phyloP scores from a whole-genome alignment of 148 eudicot species.

The Rhododendron kiyosumense region DNA sequence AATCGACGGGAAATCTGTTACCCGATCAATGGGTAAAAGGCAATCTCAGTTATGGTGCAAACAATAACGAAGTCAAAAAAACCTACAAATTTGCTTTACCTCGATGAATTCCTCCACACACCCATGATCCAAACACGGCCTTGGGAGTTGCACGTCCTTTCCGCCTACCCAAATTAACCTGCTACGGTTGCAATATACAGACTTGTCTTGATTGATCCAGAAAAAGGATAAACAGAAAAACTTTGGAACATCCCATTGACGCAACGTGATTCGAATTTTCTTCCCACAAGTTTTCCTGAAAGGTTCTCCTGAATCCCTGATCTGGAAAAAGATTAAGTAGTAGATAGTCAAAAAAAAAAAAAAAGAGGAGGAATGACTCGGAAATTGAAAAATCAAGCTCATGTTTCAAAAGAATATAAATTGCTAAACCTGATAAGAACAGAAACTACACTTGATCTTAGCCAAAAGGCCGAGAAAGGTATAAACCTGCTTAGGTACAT shows the following conservation, averaged over 20 bases:
- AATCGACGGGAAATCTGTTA: too few relatives aligned
- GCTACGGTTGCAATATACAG: background rate
- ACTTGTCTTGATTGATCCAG: background rate
- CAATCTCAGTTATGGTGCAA: too few relatives aligned
- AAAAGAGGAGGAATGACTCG: background rate
- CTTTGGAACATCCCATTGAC: background rate
- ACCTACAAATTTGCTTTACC: background rate
- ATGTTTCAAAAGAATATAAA: background rate
- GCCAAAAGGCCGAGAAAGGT: slow-evolving; percentile 68
- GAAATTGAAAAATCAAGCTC: background rate
- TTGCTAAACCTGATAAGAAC: slow-evolving; percentile 36
- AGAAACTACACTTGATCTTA: slow-evolving; percentile 56
- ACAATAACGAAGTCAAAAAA: background rate
- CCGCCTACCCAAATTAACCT: background rate
- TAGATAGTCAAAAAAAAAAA: background rate
- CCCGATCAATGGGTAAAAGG: too few relatives aligned
- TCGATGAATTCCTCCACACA: background rate
- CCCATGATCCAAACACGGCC: background rate
- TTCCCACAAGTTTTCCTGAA: background rate
- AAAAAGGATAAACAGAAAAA: background rate
- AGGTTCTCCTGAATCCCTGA: background rate
- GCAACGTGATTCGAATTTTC: background rate
- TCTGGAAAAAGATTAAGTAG: background rate
- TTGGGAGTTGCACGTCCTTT: background rate
- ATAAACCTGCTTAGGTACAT: slow-evolving; percentile 2